These are phyloP conservation scores for Penicillium hesseltinei DNA, from an alignment of 2,329 filamentous ascomycete species.

Conservation along the genomic window DNA sequence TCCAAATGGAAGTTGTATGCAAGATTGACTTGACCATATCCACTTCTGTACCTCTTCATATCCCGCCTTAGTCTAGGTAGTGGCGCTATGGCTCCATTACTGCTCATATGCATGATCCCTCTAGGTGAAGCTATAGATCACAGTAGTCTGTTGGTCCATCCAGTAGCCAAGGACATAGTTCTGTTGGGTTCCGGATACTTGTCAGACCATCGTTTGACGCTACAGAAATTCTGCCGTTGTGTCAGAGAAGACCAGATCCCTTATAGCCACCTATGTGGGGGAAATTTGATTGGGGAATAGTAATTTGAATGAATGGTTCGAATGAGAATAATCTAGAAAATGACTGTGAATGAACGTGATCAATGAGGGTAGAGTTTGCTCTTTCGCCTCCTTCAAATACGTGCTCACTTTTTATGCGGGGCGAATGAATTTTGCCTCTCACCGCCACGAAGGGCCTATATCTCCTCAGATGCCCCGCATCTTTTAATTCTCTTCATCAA, in stretches of 20 bases:
- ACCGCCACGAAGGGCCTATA: conserved; percentile 6
- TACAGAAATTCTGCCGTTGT: neutral
- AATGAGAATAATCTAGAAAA: neutral
- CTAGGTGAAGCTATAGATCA: neutral
- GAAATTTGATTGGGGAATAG: neutral
- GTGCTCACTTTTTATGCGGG: neutral
- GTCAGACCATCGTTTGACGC: neutral
- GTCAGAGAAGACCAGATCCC: neutral
- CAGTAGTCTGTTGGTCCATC: neutral
- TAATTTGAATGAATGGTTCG: neutral
- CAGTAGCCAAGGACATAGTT: neutral
- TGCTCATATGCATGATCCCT: neutral
- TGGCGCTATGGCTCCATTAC: neutral
- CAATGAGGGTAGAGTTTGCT: neutral
- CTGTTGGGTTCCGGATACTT: neutral
- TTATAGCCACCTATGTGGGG: neutral
- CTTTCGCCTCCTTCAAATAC: neutral
- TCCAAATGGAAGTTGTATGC: neutral
- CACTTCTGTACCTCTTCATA: neutral
- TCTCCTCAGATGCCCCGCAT: conserved; percentile 10
- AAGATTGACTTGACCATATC: neutral
- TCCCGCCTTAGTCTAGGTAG: neutral
- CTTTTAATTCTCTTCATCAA: conserved; percentile 11
- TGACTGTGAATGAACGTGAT: neutral
- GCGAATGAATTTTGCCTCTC: conserved; percentile 5